Percentiles rank a stretch among this genome's conserved stretches.
These are phyloP conservation scores for Byssochlamys sp. DNA, from an alignment of 2,329 filamentous ascomycete genomes.

Conservation along the genomic window DNA sequence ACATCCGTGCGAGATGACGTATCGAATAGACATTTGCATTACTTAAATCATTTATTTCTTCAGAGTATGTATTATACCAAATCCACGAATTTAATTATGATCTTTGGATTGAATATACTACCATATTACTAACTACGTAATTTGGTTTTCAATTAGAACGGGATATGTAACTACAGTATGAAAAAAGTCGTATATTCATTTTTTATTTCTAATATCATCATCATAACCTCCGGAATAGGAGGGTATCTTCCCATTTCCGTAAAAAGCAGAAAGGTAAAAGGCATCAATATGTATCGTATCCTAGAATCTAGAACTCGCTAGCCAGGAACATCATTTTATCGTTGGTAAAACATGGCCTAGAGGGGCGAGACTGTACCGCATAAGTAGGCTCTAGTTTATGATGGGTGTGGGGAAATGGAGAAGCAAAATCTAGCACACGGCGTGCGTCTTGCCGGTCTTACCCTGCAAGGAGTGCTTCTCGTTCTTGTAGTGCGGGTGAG, in stretches of 20 bases:
- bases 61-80: too few species aligned
- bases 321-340: not conserved
- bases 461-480: constrained; percentile 83
- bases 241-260: not conserved
- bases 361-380: not conserved
- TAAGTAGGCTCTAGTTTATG: not conserved
- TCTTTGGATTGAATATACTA: too few species aligned
- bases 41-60: too few species aligned
- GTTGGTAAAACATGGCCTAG: not conserved
- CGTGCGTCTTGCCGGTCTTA: constrained; percentile 83
- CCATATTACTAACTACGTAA: too few species aligned
- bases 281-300: not conserved
- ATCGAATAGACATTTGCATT: too few species aligned
- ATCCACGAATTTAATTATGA: too few species aligned
- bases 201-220: not conserved
- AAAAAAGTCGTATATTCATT: too few species aligned
- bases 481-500: constrained; percentile 47
- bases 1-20: too few species aligned
- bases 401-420: not conserved
- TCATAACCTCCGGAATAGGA: not conserved
- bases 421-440: constrained; percentile 55
- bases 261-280: not conserved
- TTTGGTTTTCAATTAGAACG: too few species aligned
- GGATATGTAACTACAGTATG: too few species aligned
- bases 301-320: not conserved